Evolutionary conservation across 306 rosid species (phyloP).

Genomic region (Quercus ilex): DNA sequence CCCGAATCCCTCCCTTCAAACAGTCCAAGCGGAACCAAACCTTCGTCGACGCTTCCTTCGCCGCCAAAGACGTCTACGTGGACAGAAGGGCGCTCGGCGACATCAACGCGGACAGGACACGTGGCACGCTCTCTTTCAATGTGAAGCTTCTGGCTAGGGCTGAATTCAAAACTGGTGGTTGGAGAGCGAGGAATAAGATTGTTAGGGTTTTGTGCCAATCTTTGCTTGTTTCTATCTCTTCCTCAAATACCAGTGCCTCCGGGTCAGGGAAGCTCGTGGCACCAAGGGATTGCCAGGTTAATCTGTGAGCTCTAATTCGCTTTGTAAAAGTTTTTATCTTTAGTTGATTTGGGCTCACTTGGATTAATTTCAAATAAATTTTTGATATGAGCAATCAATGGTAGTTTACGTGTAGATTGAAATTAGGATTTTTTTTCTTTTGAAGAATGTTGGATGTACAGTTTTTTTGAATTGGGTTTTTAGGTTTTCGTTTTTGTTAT

Average conservation of each 20-base stretch:
- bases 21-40: conserved; percentile 41
- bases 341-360: too few species aligned
- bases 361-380: too few species aligned
- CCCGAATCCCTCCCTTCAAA: conserved; percentile 47
- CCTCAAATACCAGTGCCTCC: conserved; percentile 16
- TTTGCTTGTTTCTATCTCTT: conserved; percentile 32
- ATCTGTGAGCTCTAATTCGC: conserved; percentile 28
- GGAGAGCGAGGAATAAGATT: conserved; percentile 58
- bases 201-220: conserved; percentile 56
- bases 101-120: conserved; percentile 31
- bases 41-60: conserved; percentile 19
- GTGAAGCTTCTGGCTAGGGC: conserved; percentile 44
- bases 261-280: conserved; percentile 45
- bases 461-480: not conserved
- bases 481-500: not conserved
- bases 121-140: conserved; percentile 47
- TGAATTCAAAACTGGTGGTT: conserved; percentile 60
- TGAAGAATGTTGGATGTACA: not conserved
- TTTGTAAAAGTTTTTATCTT: too few species aligned
- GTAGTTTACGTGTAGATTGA: not conserved
- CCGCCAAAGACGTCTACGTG: conserved; percentile 8
- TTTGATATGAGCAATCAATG: not conserved
- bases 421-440: not conserved
- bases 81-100: not conserved
- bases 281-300: conserved; percentile 58